Conservation (phyloP, 2,329 filamentous ascomycete genomes). For the Penicillium brevicompactum region DNA sequence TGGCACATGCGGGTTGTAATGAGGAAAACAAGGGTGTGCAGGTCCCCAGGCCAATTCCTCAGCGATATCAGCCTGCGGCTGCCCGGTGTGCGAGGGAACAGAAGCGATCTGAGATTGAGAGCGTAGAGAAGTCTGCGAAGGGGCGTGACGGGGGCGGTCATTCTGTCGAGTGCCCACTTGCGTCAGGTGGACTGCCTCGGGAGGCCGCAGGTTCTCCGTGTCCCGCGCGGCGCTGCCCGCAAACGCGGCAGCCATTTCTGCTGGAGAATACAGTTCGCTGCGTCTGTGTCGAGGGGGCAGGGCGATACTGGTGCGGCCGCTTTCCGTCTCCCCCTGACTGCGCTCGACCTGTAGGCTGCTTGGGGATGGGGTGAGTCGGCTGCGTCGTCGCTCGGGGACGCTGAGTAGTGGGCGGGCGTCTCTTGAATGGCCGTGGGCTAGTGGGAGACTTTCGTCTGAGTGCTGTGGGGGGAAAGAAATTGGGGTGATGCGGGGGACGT, state of each 20-base stretch:
- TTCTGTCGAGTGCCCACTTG: slow-evolving; percentile 26
- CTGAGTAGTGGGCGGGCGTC: slow-evolving; percentile 60
- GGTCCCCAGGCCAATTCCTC: slow-evolving; percentile 86
- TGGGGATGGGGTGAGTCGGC: slow-evolving; percentile 51
- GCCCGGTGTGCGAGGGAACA: slow-evolving; percentile 40
- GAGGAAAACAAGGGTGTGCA: slow-evolving; percentile 90
- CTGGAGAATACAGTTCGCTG: slow-evolving; percentile 28
- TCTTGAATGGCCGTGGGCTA: slow-evolving; percentile 38
- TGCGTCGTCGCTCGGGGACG: slow-evolving; percentile 59
- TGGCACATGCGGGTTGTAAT: slow-evolving; percentile 88
- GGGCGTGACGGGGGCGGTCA: slow-evolving; percentile 40
- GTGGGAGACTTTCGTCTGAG: slow-evolving; percentile 38
- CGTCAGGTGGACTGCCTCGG: slow-evolving; percentile 33
- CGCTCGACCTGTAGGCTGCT: slow-evolving; percentile 52
- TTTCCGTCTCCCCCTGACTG: slow-evolving; percentile 49
- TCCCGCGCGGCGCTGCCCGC: slow-evolving; percentile 29
- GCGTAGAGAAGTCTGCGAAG: slow-evolving; percentile 44
- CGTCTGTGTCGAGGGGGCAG: slow-evolving; percentile 49
- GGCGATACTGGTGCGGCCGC: slow-evolving; percentile 55
- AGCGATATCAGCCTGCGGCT: slow-evolving; percentile 54
- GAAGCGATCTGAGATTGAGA: slow-evolving; percentile 44
- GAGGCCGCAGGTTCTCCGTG: slow-evolving; percentile 30
- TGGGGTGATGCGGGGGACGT: slow-evolving; percentile 58
- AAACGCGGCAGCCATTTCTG: slow-evolving; percentile 30
- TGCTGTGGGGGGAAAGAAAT: slow-evolving; percentile 43